Conservation (phyloP, 1,284 basidiomycete species). For the Trichosporon faecale region DNA sequence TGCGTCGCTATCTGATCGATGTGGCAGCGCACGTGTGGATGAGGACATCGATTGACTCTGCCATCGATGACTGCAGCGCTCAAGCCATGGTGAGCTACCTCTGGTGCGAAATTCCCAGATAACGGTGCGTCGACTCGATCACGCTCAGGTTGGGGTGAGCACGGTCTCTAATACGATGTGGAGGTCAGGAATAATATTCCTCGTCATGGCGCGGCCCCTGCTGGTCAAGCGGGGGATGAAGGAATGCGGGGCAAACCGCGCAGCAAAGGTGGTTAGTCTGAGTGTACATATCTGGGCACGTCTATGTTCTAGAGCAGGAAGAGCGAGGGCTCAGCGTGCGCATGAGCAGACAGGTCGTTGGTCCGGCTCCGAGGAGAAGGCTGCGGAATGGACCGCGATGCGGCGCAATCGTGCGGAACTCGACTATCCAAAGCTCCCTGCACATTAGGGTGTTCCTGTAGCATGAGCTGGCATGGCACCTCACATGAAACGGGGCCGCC, state of each 20-base stretch:
- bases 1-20: neutral
- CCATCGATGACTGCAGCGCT: neutral
- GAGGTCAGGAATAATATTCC: neutral
- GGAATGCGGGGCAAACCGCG: too few species aligned
- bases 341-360: too few species aligned
- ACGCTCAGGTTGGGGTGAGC: neutral
- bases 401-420: too few species aligned
- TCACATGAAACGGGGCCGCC: neutral
- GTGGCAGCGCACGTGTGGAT: neutral
- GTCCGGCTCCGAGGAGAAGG: too few species aligned
- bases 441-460: neutral
- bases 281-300: too few species aligned
- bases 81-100: neutral
- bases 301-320: too few species aligned
- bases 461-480: neutral
- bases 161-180: neutral
- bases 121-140: neutral
- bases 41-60: neutral
- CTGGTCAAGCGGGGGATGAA: neutral
- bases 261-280: too few species aligned
- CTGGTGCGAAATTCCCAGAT: neutral
- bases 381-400: neutral
- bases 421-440: neutral
- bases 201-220: neutral
- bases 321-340: too few species aligned